These are phyloP conservation scores for Arthromyces matolae DNA, from an alignment of 768 basidiomycete species.

Conservation along the genomic window DNA sequence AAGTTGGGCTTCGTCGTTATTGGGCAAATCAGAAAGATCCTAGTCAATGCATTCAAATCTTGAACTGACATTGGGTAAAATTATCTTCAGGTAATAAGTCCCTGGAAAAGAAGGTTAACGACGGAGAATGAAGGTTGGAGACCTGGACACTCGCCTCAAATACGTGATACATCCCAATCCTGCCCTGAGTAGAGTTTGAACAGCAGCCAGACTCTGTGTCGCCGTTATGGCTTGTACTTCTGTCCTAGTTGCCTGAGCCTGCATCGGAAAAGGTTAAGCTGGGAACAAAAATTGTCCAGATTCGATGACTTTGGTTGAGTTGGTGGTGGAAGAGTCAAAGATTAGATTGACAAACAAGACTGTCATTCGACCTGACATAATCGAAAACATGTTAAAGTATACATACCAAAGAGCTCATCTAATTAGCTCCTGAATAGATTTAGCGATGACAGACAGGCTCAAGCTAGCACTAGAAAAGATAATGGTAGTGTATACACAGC, in stretches of 20 bases:
- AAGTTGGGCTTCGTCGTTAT: conserved; percentile 57
- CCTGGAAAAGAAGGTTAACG: conserved; percentile 29
- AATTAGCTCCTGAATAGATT: too few relatives aligned
- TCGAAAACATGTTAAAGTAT: too few relatives aligned
- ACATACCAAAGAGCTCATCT: too few relatives aligned
- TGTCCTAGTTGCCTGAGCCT: conserved; percentile 31
- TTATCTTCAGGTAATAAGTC: conserved; percentile 78
- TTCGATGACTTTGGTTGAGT: too few relatives aligned
- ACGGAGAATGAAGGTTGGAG: background rate
- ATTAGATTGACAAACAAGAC: too few relatives aligned
- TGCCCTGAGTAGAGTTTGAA: conserved; percentile 69
- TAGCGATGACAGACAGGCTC: too few relatives aligned
- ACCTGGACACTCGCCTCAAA: conserved; percentile 64
- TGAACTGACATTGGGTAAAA: conserved; percentile 55
- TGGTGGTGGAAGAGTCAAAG: too few relatives aligned
- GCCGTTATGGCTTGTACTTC: conserved; percentile 45
- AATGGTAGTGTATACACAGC: too few relatives aligned
- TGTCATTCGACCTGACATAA: too few relatives aligned
- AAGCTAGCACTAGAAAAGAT: too few relatives aligned
- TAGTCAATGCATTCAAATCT: conserved; percentile 3
- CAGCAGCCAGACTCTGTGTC: conserved; percentile 62
- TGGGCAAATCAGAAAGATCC: background rate
- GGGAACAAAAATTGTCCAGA: background rate
- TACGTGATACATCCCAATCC: conserved; percentile 77
- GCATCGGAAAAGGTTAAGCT: conserved; percentile 23